Evolutionary conservation across 768 basidiomycete genomes (phyloP), one percentile per base, ranked within the genome.

Genomic region (Leccinum aurantiacum): DNA sequence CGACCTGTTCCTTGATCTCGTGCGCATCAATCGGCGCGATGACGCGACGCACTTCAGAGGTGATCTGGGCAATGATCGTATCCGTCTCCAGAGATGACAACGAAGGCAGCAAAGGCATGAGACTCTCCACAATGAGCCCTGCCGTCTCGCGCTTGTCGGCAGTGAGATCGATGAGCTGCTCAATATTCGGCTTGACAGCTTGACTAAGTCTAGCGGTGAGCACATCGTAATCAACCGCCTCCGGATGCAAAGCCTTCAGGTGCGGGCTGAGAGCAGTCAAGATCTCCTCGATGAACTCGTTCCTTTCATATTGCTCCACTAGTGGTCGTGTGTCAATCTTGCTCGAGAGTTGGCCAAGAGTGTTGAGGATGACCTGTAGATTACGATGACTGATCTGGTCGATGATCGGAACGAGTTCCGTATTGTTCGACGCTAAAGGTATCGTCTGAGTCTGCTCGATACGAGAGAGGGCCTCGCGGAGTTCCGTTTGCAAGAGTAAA

Each of bases 71-170:
- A 8, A 84, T 79, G 53, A 93, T 74, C 2, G 79, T 77, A 52
- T 84, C 81, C 1, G 80, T 79, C 66, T 93, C 86, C 35, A 80
- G 46, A 27, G 79, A 67, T 6, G 72, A 53, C 58, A 78, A 61
- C 60, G 75, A 62, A 10, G 86, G 86, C 17, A 93, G 67, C 57
- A 90, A 69, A 10, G 92, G 92, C 6, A 86, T 59, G 41, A 94
- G 82, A 22, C 82, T 78, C 54, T 93, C 83, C 29, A 92, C 84
- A 59, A 94, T 94, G 46, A 94, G 82, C 7, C 82, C 80, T 4
- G 92, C 92, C 4, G 92, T 94, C 74, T 94, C 92, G 37, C 90
- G 83, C 71, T 94, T 94, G 71, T 94, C 92, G 0, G 90, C 91
- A 27, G 92, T 88, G 53, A 94, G 82, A 69, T 94, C 92, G 62